Evolutionary conservation across 2,329 filamentous ascomycete species (phyloP).

Genomic region (Cladosporium sp.): DNA sequence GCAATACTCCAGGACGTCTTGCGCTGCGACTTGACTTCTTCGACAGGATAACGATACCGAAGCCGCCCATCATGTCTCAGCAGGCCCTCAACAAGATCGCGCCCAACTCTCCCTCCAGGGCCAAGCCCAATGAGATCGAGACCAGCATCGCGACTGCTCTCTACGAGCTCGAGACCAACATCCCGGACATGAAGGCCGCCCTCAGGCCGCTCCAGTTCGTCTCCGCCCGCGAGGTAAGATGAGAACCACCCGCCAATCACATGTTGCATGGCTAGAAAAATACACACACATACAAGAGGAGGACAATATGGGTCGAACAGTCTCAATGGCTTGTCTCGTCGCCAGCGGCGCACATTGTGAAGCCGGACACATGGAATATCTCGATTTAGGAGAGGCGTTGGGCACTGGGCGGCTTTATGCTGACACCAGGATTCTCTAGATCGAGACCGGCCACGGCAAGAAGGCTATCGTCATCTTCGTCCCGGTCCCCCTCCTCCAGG

Average conservation of each 20-base stretch:
- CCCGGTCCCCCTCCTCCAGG: slow-evolving; percentile 95
- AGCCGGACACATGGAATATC: slow-evolving; percentile 19
- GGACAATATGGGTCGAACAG: neutral
- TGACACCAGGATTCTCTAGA: slow-evolving; percentile 64
- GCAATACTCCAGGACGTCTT: neutral
- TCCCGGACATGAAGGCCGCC: slow-evolving; percentile 91
- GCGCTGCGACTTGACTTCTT: neutral
- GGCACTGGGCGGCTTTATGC: slow-evolving; percentile 52
- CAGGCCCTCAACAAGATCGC: slow-evolving; percentile 97
- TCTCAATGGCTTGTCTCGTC: neutral
- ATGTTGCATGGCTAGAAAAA: slow-evolving; percentile 4
- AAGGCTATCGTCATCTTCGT: slow-evolving; percentile 99
- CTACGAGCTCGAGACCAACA: slow-evolving; percentile 99
- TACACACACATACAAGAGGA: slow-evolving; percentile 12
- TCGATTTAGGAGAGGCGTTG: slow-evolving; percentile 47
- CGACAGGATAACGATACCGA: slow-evolving; percentile 10
- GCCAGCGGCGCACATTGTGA: slow-evolving; percentile 10
- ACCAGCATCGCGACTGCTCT: slow-evolving; percentile 93
- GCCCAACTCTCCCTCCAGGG: slow-evolving; percentile 90
- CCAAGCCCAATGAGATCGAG: slow-evolving; percentile 97
- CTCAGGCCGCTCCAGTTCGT: slow-evolving; percentile 98
- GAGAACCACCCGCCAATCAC: slow-evolving; percentile 8
- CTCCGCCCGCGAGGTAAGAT: slow-evolving; percentile 97
- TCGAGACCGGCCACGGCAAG: slow-evolving; percentile 99
- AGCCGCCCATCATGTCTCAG: slow-evolving; percentile 50